A percentile compares a stretch with the other conserved stretches of the same genome.
Conservation (phyloP, 192 early-diverging fungal species). For the Coemansia sp. region DNA sequence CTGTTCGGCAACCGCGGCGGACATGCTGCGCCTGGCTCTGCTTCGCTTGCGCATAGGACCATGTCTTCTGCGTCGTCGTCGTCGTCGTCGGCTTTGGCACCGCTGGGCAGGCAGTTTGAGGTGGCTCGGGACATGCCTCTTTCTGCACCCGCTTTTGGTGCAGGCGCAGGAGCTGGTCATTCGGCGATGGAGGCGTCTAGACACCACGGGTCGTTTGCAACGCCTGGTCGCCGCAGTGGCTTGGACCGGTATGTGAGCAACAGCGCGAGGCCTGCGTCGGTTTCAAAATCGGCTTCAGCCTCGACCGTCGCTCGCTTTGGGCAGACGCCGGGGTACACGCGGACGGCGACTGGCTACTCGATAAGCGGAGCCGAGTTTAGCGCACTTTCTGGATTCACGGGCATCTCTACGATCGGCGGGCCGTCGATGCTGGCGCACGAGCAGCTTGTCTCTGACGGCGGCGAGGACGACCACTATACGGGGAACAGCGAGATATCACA, state of each 20-base stretch:
- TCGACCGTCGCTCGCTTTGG: background rate
- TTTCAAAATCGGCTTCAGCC: background rate
- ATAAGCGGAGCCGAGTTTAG: constrained; percentile 36
- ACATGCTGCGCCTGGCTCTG: constrained; percentile 2
- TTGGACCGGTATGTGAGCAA: background rate
- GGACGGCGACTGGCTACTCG: constrained; percentile 21
- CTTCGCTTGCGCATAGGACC: background rate
- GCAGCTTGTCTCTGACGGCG: constrained; percentile 3
- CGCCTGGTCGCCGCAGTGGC: constrained; percentile 10
- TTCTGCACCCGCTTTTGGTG: background rate
- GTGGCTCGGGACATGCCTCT: constrained; percentile 8
- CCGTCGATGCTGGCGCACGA: constrained; percentile 13
- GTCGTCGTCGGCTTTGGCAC: background rate
- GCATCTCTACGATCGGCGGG: constrained; percentile 34
- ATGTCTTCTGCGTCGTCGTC: no score
- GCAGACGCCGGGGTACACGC: constrained; percentile 30
- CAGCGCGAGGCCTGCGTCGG: background rate
- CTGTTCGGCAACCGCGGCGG: constrained; percentile 10
- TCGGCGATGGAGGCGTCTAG: background rate
- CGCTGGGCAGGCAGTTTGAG: constrained; percentile 3
- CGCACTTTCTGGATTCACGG: constrained; percentile 30
- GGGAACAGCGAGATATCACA: constrained; percentile 3
- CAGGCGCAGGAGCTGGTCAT: background rate
- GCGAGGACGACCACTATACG: constrained; percentile 12
- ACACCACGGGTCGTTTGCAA: background rate